Evolutionary conservation across 2,329 filamentous ascomycete genomes (phyloP), one percentile per base, ranked within the genome.

Genomic region (Furcasterigmium furcatum): DNA sequence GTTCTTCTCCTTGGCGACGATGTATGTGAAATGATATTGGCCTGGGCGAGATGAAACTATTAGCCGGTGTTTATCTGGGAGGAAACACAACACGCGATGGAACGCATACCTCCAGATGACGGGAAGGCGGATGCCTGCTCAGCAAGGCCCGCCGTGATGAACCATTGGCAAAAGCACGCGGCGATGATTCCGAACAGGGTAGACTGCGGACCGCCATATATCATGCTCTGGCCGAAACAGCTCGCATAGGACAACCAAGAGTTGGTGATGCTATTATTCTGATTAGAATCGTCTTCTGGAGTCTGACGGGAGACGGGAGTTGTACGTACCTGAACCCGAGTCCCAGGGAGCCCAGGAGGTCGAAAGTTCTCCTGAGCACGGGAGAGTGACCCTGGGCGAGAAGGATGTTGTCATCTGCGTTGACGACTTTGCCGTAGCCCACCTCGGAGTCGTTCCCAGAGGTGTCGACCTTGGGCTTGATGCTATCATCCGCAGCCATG

Each of bases 11-110:
- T 44, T 44, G 8, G 48, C 48, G 3, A 54, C 21, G 41, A 53
- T 47, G 30, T 46, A 53, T 3, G 48, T 51, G 20, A 54, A 54
- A 20, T 54, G 52, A 39, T 54, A 54, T 38, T 54, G 52, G 9
- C 50, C 52, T 49, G 30, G 13, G 13, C n/a, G n/a, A n/a, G n/a
- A n/a, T n/a, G n/a, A n/a, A n/a, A n/a, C n/a, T n/a, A n/a, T n/a
- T n/a, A n/a, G n/a, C n/a, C n/a, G n/a, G n/a, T n/a, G n/a, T n/a
- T n/a, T n/a, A n/a, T n/a, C n/a, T n/a, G n/a, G n/a, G n/a, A n/a
- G n/a, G n/a, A n/a, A n/a, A n/a, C n/a, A n/a, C n/a, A n/a, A n/a
- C n/a, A n/a, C n/a, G n/a, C n/a, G n/a, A n/a, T n/a, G n/a, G n/a
- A n/a, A n/a, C n/a, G n/a, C 40, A 10, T 35, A 43, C 41, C 41